These are phyloP conservation scores for Diddensiella transvaalensis DNA, from an alignment of 805 yeast genomes.

Conservation along the genomic window DNA sequence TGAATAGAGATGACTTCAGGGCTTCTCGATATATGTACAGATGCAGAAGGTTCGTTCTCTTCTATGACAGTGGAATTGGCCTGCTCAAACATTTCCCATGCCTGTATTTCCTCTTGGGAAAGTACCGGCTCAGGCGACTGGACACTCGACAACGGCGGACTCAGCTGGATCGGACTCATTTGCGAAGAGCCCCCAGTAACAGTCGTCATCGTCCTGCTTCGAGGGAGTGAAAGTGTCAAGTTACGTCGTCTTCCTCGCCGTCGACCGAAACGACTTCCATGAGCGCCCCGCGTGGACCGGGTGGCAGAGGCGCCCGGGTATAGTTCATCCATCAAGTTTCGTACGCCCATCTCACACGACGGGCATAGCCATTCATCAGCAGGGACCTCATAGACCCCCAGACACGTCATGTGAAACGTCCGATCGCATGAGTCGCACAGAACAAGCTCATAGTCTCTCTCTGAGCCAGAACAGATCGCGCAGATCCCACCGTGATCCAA, in stretches of 20 bases:
- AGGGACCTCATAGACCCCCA: conserved; percentile 32
- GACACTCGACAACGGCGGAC: conserved; percentile 6
- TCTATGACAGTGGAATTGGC: conserved; percentile 13
- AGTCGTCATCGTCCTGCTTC: not conserved
- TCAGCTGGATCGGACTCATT: not conserved
- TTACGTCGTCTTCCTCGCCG: not conserved
- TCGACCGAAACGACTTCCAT: not conserved
- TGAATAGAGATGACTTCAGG: not conserved
- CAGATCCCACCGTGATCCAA: conserved; percentile 14
- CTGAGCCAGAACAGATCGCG: conserved; percentile 29
- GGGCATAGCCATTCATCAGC: conserved; percentile 33
- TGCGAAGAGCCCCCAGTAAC: not conserved
- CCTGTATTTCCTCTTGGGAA: conserved; percentile 27
- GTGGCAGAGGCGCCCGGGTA: not conserved
- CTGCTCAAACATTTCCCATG: conserved; percentile 32
- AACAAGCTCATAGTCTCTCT: conserved; percentile 28
- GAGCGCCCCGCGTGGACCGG: not conserved
- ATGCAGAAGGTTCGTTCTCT: not conserved
- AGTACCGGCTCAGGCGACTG: conserved; percentile 10
- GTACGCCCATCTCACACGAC: conserved; percentile 24
- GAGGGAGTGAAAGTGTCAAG: not conserved
- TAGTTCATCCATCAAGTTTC: not conserved
- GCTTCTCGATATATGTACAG: not conserved
- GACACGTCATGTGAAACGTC: conserved; percentile 31
- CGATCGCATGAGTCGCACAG: conserved; percentile 33